phyloP scores from a whole-genome alignment of 805 yeast genomes.

The Zygosaccharomyces pseudorouxii region DNA sequence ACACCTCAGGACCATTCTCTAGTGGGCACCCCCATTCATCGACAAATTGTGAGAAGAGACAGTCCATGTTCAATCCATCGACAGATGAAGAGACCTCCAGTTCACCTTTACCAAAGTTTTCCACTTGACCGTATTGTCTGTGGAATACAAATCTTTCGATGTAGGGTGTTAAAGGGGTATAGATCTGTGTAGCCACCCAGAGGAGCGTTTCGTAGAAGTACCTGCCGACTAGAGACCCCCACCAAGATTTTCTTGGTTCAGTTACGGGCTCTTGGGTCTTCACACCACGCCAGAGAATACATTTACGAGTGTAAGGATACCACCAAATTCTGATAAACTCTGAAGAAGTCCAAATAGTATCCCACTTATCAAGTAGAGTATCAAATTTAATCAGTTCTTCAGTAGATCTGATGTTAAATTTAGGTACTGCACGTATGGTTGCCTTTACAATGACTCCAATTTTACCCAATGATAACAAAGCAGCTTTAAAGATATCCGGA shows the following conservation, averaged over 20 bases:
- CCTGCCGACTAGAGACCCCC: conserved; percentile 77
- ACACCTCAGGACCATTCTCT: conserved; percentile 65
- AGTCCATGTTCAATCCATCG: conserved; percentile 91
- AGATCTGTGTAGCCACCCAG: conserved; percentile 70
- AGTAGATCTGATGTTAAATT: conserved; percentile 70
- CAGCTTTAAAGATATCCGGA: conserved; percentile 70
- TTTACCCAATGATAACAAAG: conserved; percentile 81
- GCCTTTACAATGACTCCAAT: conserved; percentile 85
- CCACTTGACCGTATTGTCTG: conserved; percentile 76
- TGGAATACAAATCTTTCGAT: conserved; percentile 81
- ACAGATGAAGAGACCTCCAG: conserved; percentile 74
- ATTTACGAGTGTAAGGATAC: conserved; percentile 87
- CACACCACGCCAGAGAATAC: conserved; percentile 86
- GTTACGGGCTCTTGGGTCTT: conserved; percentile 64
- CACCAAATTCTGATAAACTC: conserved; percentile 95
- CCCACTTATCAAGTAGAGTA: conserved; percentile 67
- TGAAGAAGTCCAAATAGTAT: conserved; percentile 76
- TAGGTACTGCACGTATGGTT: conserved; percentile 79
- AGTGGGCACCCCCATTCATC: conserved; percentile 97
- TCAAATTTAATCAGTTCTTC: conserved; percentile 81
- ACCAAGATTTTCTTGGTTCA: conserved; percentile 71
- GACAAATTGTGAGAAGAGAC: conserved; percentile 88
- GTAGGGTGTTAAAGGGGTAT: conserved; percentile 74
- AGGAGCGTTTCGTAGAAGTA: conserved; percentile 72
- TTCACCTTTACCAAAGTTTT: conserved; percentile 55